Conservation (phyloP, 176 grass and related monocot genomes). For the Typha latifolia region DNA sequence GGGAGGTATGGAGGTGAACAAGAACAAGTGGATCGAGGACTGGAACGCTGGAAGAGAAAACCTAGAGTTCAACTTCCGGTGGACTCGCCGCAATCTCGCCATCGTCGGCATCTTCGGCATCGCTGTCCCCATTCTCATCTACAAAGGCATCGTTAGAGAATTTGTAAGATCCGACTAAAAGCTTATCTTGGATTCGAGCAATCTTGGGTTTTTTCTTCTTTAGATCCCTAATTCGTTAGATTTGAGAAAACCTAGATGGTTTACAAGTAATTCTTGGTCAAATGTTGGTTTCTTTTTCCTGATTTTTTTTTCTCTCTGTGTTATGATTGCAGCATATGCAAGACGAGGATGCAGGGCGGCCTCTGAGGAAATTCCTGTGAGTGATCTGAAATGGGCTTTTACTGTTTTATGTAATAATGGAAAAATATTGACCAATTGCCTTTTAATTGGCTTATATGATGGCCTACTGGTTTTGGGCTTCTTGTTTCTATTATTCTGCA, state of each 20-base stretch:
- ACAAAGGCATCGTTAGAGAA: slow-evolving; percentile 78
- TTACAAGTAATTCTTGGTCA: not conserved
- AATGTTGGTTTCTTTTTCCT: not conserved
- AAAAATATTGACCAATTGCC: not conserved
- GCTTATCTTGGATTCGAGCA: not conserved
- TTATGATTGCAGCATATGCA: slow-evolving; percentile 85
- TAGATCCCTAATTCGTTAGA: not conserved
- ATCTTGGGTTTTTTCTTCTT: not conserved
- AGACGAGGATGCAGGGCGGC: slow-evolving; percentile 78
- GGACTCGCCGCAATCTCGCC: slow-evolving; percentile 54
- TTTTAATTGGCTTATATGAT: too few relatives aligned
- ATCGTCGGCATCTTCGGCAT: slow-evolving; percentile 72
- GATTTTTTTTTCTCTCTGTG: slow-evolving; percentile 5
- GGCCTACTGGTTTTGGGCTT: too few relatives aligned
- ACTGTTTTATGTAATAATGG: slow-evolving; percentile 7
- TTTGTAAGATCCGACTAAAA: slow-evolving; percentile 34
- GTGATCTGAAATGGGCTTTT: not conserved
- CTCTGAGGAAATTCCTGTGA: slow-evolving; percentile 84
- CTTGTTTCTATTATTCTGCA: too few relatives aligned
- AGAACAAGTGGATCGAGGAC: slow-evolving; percentile 71
- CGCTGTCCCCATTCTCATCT: slow-evolving; percentile 62
- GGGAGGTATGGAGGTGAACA: slow-evolving; percentile 82
- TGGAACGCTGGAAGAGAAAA: slow-evolving; percentile 64
- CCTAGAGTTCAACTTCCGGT: slow-evolving; percentile 67
- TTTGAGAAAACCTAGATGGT: not conserved